Evolutionary conservation across 2,329 filamentous ascomycete genomes (phyloP).

Genomic region (Colletotrichum falcatum): DNA sequence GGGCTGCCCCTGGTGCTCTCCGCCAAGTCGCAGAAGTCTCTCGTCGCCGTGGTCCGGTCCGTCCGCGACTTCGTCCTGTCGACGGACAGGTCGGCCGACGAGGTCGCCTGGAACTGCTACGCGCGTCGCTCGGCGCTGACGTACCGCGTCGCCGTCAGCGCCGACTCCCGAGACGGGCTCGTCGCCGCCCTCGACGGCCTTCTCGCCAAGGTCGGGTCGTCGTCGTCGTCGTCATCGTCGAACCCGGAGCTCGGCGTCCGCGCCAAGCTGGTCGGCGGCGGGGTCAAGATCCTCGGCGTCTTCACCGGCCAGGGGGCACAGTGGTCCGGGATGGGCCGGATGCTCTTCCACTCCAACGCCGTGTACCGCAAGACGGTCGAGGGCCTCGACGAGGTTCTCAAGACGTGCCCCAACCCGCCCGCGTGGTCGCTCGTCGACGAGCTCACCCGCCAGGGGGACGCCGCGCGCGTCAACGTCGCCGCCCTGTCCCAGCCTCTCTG

Average conservation of each 20-base stretch:
- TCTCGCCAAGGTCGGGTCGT: constrained; percentile 27
- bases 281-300: constrained; percentile 44
- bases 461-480: constrained; percentile 42
- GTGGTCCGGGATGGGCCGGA: constrained; percentile 49
- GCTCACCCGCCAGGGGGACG: constrained; percentile 32
- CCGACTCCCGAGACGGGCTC: constrained; percentile 18
- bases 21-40: constrained; percentile 38
- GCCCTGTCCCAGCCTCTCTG: constrained; percentile 42
- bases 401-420: constrained; percentile 14
- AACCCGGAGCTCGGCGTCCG: constrained; percentile 36
- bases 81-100: constrained; percentile 15
- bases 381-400: constrained; percentile 40
- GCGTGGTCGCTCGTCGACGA: constrained; percentile 42
- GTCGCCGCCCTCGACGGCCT: constrained; percentile 25
- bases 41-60: constrained; percentile 26
- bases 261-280: constrained; percentile 32
- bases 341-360: constrained; percentile 41
- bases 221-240: constrained; percentile 19
- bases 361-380: constrained; percentile 38
- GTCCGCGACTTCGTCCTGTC: constrained; percentile 29
- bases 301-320: constrained; percentile 53
- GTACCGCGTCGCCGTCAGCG: constrained; percentile 26
- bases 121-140: constrained; percentile 32
- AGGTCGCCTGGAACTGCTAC: constrained; percentile 34
- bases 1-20: constrained; percentile 31